Evolutionary conservation across 495 filamentous ascomycete species (phyloP).

Genomic region (Astrothelium macrocarpum): DNA sequence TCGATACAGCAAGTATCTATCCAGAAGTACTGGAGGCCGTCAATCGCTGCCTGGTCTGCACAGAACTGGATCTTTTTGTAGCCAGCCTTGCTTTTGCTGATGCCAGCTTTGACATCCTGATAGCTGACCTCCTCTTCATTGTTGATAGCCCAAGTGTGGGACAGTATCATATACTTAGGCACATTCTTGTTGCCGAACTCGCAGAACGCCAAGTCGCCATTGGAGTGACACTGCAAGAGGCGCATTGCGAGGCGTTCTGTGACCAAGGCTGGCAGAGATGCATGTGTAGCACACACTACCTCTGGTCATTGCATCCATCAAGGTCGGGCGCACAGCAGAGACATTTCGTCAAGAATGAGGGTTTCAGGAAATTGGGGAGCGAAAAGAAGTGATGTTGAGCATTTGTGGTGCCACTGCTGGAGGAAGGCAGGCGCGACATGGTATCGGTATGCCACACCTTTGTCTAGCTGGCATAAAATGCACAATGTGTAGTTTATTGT

Average conservation of each 20-base stretch:
- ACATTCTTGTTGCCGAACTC: slow-evolving; percentile 13
- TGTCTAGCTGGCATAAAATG: not conserved
- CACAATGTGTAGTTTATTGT: not conserved
- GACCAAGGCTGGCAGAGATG: slow-evolving; percentile 1
- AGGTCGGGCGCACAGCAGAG: not conserved
- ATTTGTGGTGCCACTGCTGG: not conserved
- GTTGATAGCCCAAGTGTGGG: slow-evolving; percentile 15
- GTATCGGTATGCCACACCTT: not conserved
- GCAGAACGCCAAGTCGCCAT: slow-evolving; percentile 5
- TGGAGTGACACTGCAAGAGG: slow-evolving; percentile 9
- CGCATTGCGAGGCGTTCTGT: slow-evolving; percentile 11
- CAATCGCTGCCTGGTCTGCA: slow-evolving; percentile 8
- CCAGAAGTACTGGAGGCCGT: slow-evolving; percentile 12
- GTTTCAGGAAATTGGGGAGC: not conserved
- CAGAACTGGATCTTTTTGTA: slow-evolving; percentile 15
- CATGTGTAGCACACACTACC: not conserved
- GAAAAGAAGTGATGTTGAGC: not conserved
- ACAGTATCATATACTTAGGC: slow-evolving; percentile 15
- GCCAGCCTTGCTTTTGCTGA: slow-evolving; percentile 13
- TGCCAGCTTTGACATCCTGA: slow-evolving; percentile 7
- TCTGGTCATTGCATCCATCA: not conserved
- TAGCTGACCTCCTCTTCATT: slow-evolving; percentile 13
- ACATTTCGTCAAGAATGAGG: not conserved
- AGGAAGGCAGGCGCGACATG: not conserved
- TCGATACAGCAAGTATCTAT: slow-evolving; percentile 13